phyloP scores from a whole-genome alignment of 2,329 filamentous ascomycete genomes.

The Cytospora piceicola region DNA sequence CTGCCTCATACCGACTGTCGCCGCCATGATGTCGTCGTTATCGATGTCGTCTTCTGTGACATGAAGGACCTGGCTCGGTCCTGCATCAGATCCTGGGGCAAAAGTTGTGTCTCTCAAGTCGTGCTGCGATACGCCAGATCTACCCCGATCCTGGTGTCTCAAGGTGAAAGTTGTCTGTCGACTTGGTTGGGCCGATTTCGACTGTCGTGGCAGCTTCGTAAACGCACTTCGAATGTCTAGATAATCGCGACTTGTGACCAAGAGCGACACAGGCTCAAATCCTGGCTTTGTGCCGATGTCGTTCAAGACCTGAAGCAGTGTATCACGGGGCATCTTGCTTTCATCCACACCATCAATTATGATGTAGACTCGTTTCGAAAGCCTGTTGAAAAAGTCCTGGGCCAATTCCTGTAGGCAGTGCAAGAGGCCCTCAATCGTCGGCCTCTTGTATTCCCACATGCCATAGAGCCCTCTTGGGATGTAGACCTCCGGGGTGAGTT shows the following conservation, averaged over 20 bases:
- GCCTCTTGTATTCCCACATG: background rate
- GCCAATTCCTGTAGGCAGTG: background rate
- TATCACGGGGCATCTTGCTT: background rate
- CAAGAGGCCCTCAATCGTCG: background rate
- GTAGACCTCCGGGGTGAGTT: fast-evolving
- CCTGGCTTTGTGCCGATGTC: background rate
- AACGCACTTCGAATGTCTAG: background rate
- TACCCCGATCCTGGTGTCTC: background rate
- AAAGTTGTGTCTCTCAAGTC: background rate
- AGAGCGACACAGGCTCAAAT: constrained; percentile 12
- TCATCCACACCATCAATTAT: constrained; percentile 22
- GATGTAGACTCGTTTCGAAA: constrained; percentile 11
- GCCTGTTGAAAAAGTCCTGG: background rate
- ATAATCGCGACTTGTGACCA: constrained; percentile 16
- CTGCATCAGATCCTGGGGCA: background rate
- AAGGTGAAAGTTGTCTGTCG: background rate
- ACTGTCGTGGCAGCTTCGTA: background rate
- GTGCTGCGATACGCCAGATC: background rate
- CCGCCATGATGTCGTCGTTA: background rate
- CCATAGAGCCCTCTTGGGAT: background rate
- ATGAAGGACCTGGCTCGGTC: background rate
- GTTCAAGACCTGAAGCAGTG: constrained; percentile 11
- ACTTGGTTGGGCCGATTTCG: background rate
- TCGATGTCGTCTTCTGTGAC: background rate
- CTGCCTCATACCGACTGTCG: background rate